A percentile compares a stretch with the other conserved stretches of the same genome.
Evolutionary conservation across 179 eudicot genomes (phyloP).

Genomic region (Silene noctiflora): DNA sequence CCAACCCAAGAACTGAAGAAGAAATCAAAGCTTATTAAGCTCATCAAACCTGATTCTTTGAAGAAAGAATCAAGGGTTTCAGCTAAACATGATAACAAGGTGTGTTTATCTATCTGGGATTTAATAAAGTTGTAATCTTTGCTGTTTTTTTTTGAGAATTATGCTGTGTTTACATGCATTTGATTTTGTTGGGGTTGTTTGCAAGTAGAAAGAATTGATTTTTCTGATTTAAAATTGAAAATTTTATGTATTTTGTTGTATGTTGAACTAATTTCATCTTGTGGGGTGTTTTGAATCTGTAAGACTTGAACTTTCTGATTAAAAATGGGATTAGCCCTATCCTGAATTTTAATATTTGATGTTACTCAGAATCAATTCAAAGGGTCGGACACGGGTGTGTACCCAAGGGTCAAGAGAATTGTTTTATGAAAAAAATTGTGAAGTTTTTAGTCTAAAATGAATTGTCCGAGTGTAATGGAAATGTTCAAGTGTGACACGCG

Average conservation of each 20-base stretch:
- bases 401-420: too few species aligned
- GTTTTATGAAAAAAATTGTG: too few species aligned
- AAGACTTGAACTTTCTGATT: neutral
- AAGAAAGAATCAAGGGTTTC: slow-evolving; percentile 18
- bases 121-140: neutral
- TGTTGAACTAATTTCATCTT: neutral
- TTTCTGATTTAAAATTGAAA: neutral
- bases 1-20: slow-evolving; percentile 25
- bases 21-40: slow-evolving; percentile 32
- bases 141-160: neutral
- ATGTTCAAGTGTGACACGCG: too few species aligned
- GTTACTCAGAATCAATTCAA: too few species aligned
- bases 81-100: slow-evolving; percentile 28
- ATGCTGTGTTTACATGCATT: neutral
- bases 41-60: slow-evolving; percentile 11
- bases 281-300: neutral
- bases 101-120: slow-evolving; percentile 35
- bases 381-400: too few species aligned
- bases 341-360: too few species aligned
- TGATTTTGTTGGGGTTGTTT: neutral
- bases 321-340: neutral
- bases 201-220: neutral
- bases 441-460: too few species aligned
- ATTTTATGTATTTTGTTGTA: neutral
- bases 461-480: too few species aligned